Evolutionary conservation across 345 rosid species (phyloP).

Genomic region (Kandelia obovata): DNA sequence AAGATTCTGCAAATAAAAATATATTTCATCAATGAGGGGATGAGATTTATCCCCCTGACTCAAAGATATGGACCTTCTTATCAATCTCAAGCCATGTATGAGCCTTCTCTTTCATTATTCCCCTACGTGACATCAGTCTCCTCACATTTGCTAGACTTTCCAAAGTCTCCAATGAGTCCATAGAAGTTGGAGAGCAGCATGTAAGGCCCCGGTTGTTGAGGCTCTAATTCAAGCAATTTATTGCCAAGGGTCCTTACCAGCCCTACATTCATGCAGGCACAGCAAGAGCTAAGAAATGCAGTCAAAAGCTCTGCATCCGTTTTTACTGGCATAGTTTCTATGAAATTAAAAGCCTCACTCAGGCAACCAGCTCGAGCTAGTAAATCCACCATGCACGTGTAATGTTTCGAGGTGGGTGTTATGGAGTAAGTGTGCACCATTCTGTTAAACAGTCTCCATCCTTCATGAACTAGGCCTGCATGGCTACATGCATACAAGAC

Average conservation of each 20-base stretch:
- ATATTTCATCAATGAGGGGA: slow-evolving; percentile 16
- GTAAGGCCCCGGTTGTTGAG: slow-evolving; percentile 27
- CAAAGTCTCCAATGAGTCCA: slow-evolving; percentile 16
- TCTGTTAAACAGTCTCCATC: slow-evolving; percentile 12
- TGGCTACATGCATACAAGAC: slow-evolving; percentile 28
- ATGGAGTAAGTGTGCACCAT: slow-evolving; percentile 20
- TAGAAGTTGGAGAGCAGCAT: slow-evolving; percentile 28
- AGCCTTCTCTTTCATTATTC: slow-evolving; percentile 27
- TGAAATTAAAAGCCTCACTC: slow-evolving; percentile 15
- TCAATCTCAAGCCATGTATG: slow-evolving; percentile 21
- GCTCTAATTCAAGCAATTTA: slow-evolving; percentile 27
- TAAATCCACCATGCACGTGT: slow-evolving; percentile 29
- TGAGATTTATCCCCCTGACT: slow-evolving; percentile 30
- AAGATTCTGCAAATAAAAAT: slow-evolving; percentile 11
- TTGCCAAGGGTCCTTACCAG: slow-evolving; percentile 15
- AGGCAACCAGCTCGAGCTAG: slow-evolving; percentile 24
- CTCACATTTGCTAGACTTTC: slow-evolving; percentile 25
- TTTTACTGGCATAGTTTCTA: slow-evolving; percentile 20
- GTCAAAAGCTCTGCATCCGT: slow-evolving; percentile 26
- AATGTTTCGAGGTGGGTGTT: slow-evolving; percentile 24
- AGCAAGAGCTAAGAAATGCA: slow-evolving; percentile 30
- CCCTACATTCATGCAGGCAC: slow-evolving; percentile 22
- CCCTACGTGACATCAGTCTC: slow-evolving; percentile 27
- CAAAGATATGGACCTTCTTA: slow-evolving; percentile 18
- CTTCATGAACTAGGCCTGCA: slow-evolving; percentile 23